Evolutionary conservation across 352 stramenopile genomes (phyloP).

Genomic region (Thalassiosira livingstoniorum): DNA sequence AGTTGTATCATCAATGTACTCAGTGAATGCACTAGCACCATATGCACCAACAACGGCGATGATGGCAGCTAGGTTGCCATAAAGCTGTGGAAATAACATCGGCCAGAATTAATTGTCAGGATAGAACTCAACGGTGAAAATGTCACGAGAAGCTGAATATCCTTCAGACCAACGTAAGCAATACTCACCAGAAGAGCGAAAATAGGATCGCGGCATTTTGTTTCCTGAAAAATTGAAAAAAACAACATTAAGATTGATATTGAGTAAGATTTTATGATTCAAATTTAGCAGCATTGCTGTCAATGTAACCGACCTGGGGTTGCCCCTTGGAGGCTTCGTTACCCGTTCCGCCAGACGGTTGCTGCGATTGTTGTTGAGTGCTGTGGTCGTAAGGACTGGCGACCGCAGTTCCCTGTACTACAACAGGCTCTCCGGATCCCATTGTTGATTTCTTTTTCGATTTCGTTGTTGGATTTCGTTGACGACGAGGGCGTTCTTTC

Average conservation of each 20-base stretch:
- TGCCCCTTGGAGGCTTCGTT: too few relatives aligned
- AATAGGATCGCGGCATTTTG: conserved; percentile 74
- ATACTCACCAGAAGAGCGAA: conserved; percentile 84
- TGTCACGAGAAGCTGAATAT: too few relatives aligned
- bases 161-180: too few relatives aligned
- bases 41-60: conserved; percentile 55
- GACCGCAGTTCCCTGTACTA: conserved; percentile 76
- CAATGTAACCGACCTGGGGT: too few relatives aligned
- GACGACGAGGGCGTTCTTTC: neutral
- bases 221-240: conserved; percentile 20
- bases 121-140: too few relatives aligned
- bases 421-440: conserved; percentile 33
- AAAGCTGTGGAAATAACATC: too few relatives aligned
- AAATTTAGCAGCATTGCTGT: too few relatives aligned
- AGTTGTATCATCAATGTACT: conserved; percentile 2
- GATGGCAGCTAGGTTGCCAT: conserved; percentile 71
- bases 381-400: conserved; percentile 53
- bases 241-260: neutral
- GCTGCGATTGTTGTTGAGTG: neutral
- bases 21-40: conserved; percentile 51
- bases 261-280: neutral
- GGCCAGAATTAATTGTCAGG: too few relatives aligned
- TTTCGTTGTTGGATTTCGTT: neutral
- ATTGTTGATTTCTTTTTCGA: neutral
- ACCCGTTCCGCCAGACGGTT: neutral